Evolutionary conservation across 805 yeast species (phyloP), one percentile per base, ranked within the genome.

Genomic region (Zygotorulaspora danielsina): DNA sequence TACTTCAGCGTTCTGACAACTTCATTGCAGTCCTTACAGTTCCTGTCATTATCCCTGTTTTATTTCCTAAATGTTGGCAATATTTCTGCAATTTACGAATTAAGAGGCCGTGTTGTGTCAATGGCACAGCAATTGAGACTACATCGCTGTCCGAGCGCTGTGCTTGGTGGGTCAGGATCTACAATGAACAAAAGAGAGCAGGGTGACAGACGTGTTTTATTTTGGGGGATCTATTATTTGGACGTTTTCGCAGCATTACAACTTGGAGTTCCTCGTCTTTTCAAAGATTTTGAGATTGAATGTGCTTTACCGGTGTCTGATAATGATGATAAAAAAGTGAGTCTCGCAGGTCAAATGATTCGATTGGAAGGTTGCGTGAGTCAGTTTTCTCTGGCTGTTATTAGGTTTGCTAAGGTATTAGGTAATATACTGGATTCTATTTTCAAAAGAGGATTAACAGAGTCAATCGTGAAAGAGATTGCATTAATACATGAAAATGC

Each of bases 101-200:
- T 84, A 29, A 71, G 95, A 43, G 89, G 90, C 30, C 70, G 79
- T 49, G 79, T 82, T 6, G 76, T 82, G 9, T 79, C 87, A 19
- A 83, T 85, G 89, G 81, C 89, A 4, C 94, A 85, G 52, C 93
- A 87, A 51, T 65, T 88, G 38, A 75, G 96, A 50, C 67, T 88
- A 32, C 95, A 87, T 57, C 71, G 94, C 50, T 83, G 95, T 60
- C 95, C 95, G 7, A 79, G 89, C 4, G 90, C 90, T 0, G 88
- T 85, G 3, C 64, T 82, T 35, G 76, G 78, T 3, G 71, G 72
- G n/a, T 71, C 70, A 42, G 90, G 90, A 1, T 71, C 82, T 2
- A 74, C 75, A 22, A 75, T 83, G 32, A 73, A 79, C 17, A 75
- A 72, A 48, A 70, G 78, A 44, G 89, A 82, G 65, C 93, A 83